Base-by-base conservation (phyloP, 306 rosid species). In the Lathyrus aphaca region DNA sequence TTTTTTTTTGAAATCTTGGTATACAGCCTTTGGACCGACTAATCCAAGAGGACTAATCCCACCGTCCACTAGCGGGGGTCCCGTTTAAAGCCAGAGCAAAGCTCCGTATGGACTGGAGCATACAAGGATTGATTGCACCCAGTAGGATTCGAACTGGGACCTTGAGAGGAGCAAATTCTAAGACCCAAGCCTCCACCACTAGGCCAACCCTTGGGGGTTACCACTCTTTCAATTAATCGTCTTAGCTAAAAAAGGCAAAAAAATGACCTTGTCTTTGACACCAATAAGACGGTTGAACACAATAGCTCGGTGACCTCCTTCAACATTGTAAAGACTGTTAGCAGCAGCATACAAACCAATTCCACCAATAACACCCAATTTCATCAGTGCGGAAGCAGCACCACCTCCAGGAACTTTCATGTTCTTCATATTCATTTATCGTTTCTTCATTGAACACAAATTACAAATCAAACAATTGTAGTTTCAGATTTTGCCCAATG, bases 271-370 rank as follows among this genome's bases (percentile, higher is more conserved):
- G 51, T 88, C 96, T 80, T 90, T 90, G 70, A 93, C 40, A 70
- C 92, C 97, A 29, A 77, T 42, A 3, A 93, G 10, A 50, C 94
- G 98, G 68, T 86, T 93, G 81, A 90, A 93, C 71, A 93, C 85
- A 45, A 93, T 86, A 43, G 97, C 97, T 8, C 90, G 83, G 74
- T 87, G 93, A 14, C 97, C 90, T 79, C 96, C 97, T 65, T 93
- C 96, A 18, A 90, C 97, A 71, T 90, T 88, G 96, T 88, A 93
- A 64, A 90, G 94, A 85, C 94, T 84, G 64, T 88, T 81, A 38
- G 82, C 5, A 70, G 82, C 87, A 48, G 79, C 90, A 79, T 86
- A 90, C 68, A 80, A 13, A 51, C 90, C 96, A 78, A 90, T 55
- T 16, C 88, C 83, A 50, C 92, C 87, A 58, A 84, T 12, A 68